phyloP scores from a whole-genome alignment of 2,329 filamentous ascomycete genomes.

The Ophiostoma novo-ulmi region DNA sequence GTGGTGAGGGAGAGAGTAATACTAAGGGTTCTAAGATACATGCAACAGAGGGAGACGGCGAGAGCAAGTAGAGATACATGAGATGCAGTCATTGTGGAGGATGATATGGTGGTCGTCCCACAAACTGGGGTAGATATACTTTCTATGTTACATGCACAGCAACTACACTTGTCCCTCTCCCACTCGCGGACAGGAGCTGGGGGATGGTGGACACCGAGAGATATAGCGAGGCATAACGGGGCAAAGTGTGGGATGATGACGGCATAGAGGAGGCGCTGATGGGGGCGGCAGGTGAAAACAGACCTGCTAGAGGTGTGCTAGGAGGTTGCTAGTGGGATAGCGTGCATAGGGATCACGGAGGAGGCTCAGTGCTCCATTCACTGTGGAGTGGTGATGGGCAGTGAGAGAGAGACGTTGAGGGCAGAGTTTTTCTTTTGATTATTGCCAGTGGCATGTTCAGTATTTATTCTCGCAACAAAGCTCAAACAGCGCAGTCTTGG shows the following conservation, averaged over 20 bases:
- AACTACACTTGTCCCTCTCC: background rate
- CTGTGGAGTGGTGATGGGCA: background rate
- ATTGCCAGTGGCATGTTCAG: background rate
- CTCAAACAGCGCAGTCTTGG: background rate
- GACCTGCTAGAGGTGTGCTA: background rate
- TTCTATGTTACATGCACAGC: background rate
- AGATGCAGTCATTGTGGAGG: background rate
- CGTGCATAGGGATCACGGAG: conserved; percentile 1
- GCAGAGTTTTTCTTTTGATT: background rate
- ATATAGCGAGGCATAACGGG: conserved; percentile 7
- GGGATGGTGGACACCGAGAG: conserved; percentile 7
- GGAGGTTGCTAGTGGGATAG: background rate
- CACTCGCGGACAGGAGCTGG: background rate
- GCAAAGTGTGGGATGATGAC: conserved; percentile 11
- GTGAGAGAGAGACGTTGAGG: too few species aligned
- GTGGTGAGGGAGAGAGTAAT: too few species aligned
- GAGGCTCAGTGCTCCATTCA: background rate
- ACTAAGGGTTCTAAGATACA: too few species aligned
- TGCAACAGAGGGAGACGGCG: too few species aligned
- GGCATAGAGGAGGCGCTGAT: conserved; percentile 4
- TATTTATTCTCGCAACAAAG: background rate
- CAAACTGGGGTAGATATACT: background rate
- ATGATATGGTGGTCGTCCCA: background rate
- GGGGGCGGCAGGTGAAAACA: background rate
- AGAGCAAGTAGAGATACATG: background rate